Conservation (phyloP, 2,329 filamentous ascomycete species). For the Camillea tinctor region DNA sequence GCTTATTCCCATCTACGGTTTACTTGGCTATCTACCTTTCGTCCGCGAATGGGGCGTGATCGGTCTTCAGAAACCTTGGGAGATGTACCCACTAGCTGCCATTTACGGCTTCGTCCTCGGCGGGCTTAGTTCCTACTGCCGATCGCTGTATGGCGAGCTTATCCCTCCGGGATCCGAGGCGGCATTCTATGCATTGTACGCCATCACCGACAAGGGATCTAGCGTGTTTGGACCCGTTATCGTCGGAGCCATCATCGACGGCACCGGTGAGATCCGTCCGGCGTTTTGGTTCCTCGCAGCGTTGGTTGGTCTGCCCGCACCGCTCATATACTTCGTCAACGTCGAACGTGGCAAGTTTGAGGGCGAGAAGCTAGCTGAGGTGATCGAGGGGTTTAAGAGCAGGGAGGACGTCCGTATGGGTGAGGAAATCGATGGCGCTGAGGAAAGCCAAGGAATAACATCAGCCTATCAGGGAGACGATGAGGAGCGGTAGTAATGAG, state of each 20-base stretch:
- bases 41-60: constrained; percentile 72
- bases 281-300: constrained; percentile 90
- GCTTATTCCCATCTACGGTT: constrained; percentile 85
- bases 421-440: constrained; percentile 18
- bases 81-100: constrained; percentile 90
- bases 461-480: constrained; percentile 35
- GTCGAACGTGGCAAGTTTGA: constrained; percentile 75
- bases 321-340: constrained; percentile 80
- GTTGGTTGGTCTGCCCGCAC: constrained; percentile 80
- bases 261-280: constrained; percentile 73
- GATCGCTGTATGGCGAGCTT: constrained; percentile 87
- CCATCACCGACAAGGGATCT: constrained; percentile 95
- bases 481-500: constrained; percentile 20
- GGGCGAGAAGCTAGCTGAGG: constrained; percentile 61
- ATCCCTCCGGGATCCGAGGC: constrained; percentile 94
- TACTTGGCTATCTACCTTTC: constrained; percentile 82
- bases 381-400: constrained; percentile 53
- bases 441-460: constrained; percentile 36
- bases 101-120: constrained; percentile 93
- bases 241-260: constrained; percentile 89
- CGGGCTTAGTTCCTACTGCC: constrained; percentile 88
- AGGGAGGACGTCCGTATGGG: constrained; percentile 20
- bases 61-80: constrained; percentile 91
- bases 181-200: constrained; percentile 94
- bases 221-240: constrained; percentile 93